Evolutionary conservation across 2,329 filamentous ascomycete species (phyloP), one percentile per base, ranked within the genome.

Genomic region (Sarocladium kiliense): DNA sequence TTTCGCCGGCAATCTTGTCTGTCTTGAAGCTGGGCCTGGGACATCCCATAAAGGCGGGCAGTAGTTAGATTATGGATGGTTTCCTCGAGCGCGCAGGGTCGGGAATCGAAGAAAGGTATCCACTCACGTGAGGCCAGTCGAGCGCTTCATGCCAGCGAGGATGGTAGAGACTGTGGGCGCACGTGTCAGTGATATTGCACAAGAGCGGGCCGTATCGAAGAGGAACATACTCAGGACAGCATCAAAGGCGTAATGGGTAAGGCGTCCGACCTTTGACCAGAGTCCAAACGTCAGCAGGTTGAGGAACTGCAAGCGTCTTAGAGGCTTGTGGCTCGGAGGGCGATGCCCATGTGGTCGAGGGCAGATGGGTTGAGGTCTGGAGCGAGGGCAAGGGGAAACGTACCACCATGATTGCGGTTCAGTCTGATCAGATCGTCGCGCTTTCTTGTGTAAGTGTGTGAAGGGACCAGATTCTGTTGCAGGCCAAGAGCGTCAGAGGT

Each of bases 161-260:
- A 97, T 93, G 60, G 94, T 90, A 66, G 94, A 99, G 72, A 99
- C 89, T 95, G 58, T 23, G 1, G n/a, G n/a, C n/a, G n/a, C n/a
- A n/a, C n/a, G n/a, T n/a, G n/a, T n/a, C n/a, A n/a, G n/a, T n/a
- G n/a, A n/a, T n/a, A n/a, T n/a, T n/a, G n/a, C n/a, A n/a, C n/a
- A n/a, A n/a, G n/a, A n/a, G n/a, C n/a, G n/a, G n/a, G n/a, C n/a
- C n/a, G n/a, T n/a, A n/a, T 27, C 11, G 26, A 14, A 30, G 27
- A 3, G 36, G 39, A 42, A 79, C 88, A 65, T 83, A 94, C 90
- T 78, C 65, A 97, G 84, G 63, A 97, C 91, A 61, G 93, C 93
- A 75, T 97, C 93, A 72, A 97, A 93, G 67, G 91, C 90, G 78
- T 95, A 96, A 77, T 97, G 93, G 71, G 89, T 89, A 67, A 97